Percentiles rank a stretch among this genome's conserved stretches.
These are phyloP conservation scores for Candida glaebosa DNA, from an alignment of 805 yeast genomes.

Conservation along the genomic window DNA sequence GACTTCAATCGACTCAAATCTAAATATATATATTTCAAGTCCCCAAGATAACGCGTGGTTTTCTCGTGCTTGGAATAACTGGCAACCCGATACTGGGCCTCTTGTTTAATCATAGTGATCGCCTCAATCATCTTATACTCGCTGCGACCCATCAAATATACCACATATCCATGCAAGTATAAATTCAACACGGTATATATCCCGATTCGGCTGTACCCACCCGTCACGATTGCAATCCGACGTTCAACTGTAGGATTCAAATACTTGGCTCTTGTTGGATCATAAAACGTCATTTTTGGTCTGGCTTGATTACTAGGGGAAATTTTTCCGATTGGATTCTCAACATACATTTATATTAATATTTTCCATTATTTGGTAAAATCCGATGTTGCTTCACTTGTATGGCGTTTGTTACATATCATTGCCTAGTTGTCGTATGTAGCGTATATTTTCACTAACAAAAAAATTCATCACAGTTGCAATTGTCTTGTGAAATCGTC, in stretches of 20 bases:
- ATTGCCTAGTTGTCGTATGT: neutral
- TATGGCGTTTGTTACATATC: neutral
- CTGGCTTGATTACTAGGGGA: too few species aligned
- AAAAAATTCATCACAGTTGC: neutral
- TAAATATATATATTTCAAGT: conserved; percentile 46
- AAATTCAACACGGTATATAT: conserved; percentile 33
- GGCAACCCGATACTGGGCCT: conserved; percentile 22
- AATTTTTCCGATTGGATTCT: too few species aligned
- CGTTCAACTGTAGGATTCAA: conserved; percentile 20
- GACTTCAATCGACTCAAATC: conserved; percentile 44
- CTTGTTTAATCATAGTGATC: conserved; percentile 24
- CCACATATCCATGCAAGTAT: conserved; percentile 33
- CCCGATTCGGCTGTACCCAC: conserved; percentile 36
- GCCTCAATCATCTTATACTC: conserved; percentile 25
- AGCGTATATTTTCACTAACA: neutral
- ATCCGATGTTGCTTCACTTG: neutral
- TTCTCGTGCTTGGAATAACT: conserved; percentile 11
- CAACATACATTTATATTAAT: neutral
- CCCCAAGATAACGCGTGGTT: conserved; percentile 39
- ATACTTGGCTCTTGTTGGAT: conserved; percentile 24
- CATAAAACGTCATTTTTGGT: neutral
- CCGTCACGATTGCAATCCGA: conserved; percentile 31
- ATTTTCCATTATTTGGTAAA: neutral
- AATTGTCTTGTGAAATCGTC: neutral
- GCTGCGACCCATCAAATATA: conserved; percentile 32